Conservation (phyloP, 2,329 filamentous ascomycete genomes). For the Trichoderma brevicompactum region DNA sequence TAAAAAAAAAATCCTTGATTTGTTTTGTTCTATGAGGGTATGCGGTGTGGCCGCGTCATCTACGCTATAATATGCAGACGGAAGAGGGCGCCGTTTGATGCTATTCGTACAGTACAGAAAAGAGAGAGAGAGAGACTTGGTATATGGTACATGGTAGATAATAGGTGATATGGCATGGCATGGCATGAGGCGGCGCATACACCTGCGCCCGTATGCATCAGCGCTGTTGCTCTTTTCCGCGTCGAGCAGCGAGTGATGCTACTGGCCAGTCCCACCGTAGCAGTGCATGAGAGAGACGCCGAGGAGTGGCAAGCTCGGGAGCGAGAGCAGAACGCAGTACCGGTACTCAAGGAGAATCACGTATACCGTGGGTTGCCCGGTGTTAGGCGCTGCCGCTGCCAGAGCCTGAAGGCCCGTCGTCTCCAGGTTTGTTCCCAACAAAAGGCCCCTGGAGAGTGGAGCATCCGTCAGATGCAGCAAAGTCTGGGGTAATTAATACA, state of each 20-base stretch:
- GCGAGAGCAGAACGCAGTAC: neutral
- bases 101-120: conserved; percentile 12
- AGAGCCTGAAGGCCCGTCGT: neutral
- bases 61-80: conserved; percentile 3
- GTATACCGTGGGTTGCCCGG: neutral
- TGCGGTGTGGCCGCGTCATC: conserved; percentile 10
- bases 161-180: neutral
- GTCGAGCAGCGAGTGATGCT: neutral
- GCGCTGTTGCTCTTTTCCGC: too few relatives aligned
- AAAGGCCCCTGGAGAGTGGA: conserved; percentile 24
- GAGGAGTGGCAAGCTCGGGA: neutral
- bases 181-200: neutral
- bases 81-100: neutral
- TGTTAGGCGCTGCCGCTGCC: neutral
- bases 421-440: conserved; percentile 21
- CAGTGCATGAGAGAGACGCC: neutral
- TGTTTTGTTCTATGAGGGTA: neutral
- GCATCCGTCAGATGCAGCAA: conserved; percentile 22
- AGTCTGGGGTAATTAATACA: conserved; percentile 24
- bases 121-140: conserved; percentile 2
- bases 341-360: neutral
- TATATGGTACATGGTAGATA: neutral
- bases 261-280: too few relatives aligned
- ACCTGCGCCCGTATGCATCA: too few relatives aligned
- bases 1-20: neutral